A percentile compares a stretch with the other conserved stretches of the same genome.
These are phyloP conservation scores for Meripilus lineatus DNA, from an alignment of 1,284 basidiomycete genomes.

Conservation along the genomic window DNA sequence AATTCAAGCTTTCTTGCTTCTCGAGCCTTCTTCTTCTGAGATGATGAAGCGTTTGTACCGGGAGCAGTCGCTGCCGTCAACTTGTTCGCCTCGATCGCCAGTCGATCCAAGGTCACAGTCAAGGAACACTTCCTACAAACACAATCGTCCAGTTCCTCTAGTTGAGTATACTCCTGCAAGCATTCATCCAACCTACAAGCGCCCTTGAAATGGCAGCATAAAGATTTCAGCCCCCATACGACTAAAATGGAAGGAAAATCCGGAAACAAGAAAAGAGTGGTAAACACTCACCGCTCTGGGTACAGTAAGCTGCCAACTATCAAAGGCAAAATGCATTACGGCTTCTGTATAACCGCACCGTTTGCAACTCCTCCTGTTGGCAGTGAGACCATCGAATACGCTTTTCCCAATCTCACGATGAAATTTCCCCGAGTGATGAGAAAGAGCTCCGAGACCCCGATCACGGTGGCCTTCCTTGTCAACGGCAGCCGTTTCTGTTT, in stretches of 20 bases:
- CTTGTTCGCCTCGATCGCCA: slow-evolving; percentile 52
- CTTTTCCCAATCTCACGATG: slow-evolving; percentile 49
- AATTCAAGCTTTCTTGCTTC: slow-evolving; percentile 62
- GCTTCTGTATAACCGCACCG: slow-evolving; percentile 85
- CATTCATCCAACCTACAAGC: slow-evolving; percentile 68
- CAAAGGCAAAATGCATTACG: slow-evolving; percentile 82
- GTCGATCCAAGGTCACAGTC: slow-evolving; percentile 58
- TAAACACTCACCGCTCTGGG: slow-evolving; percentile 52
- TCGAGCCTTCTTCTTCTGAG: slow-evolving; percentile 68
- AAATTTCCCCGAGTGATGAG: slow-evolving; percentile 22
- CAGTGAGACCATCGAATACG: slow-evolving; percentile 80
- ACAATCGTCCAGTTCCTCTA: slow-evolving; percentile 80
- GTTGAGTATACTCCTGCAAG: slow-evolving; percentile 75
- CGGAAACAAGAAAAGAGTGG: slow-evolving; percentile 7
- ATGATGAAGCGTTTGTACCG: slow-evolving; percentile 41
- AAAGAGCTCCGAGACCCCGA: slow-evolving; percentile 53
- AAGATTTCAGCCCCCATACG: slow-evolving; percentile 3
- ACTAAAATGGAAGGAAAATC: not conserved
- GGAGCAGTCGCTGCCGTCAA: slow-evolving; percentile 43
- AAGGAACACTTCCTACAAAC: slow-evolving; percentile 81
- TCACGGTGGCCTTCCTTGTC: slow-evolving; percentile 62
- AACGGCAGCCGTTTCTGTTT: slow-evolving; percentile 68
- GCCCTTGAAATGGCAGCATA: slow-evolving; percentile 29
- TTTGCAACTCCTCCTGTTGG: slow-evolving; percentile 76
- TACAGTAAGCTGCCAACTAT: slow-evolving; percentile 76